phyloP scores from a whole-genome alignment of 352 stramenopile genomes.

The Albugo candida region DNA sequence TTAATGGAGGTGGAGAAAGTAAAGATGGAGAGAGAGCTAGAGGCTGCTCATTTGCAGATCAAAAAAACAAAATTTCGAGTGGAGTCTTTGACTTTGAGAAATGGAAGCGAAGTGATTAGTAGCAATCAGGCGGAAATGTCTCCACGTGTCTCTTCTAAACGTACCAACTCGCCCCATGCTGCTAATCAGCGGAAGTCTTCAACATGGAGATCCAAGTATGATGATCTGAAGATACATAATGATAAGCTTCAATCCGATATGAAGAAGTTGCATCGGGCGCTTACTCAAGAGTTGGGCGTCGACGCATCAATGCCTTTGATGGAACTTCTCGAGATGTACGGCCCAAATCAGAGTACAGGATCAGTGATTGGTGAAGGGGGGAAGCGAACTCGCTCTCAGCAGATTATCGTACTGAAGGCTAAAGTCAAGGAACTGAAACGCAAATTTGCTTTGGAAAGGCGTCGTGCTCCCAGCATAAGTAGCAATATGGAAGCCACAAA shows the following conservation, averaged over 20 bases:
- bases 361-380: constrained; percentile 10
- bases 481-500: background rate
- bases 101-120: background rate
- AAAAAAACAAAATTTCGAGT: constrained; percentile 42
- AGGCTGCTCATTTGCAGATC: constrained; percentile 17
- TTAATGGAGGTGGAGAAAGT: constrained; percentile 11
- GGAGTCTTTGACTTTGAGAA: background rate
- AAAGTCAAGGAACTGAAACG: constrained; percentile 63
- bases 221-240: constrained; percentile 42
- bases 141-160: background rate
- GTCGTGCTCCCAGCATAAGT: background rate
- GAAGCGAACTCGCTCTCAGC: constrained; percentile 48
- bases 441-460: background rate
- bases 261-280: constrained; percentile 47
- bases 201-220: constrained; percentile 23
- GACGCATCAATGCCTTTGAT: constrained; percentile 18
- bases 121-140: background rate
- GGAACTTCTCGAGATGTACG: constrained; percentile 17
- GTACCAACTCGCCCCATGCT: constrained; percentile 1
- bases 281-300: constrained; percentile 44
- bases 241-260: constrained; percentile 30
- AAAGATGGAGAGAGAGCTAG: background rate
- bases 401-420: constrained; percentile 68
- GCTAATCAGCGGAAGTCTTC: constrained; percentile 4
- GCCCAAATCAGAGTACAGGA: background rate